phyloP scores from a whole-genome alignment of 768 basidiomycete species.

The Amanita pallidorosea region DNA sequence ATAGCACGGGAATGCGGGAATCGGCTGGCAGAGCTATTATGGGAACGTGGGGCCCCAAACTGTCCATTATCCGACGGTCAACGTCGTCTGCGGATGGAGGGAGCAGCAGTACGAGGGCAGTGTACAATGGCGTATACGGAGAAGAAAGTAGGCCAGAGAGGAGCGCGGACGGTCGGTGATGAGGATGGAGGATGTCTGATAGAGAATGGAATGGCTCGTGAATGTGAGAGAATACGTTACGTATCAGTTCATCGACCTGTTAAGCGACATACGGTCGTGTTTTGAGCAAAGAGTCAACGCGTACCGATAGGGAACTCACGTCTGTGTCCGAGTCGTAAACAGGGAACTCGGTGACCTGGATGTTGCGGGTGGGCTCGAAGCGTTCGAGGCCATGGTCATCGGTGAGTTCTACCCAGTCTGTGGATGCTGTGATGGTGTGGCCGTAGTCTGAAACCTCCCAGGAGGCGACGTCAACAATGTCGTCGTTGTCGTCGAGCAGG shows the following conservation, averaged over 20 bases:
- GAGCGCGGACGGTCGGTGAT: slow-evolving; percentile 37
- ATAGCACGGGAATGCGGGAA: slow-evolving; percentile 17
- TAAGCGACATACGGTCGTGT: slow-evolving; percentile 1
- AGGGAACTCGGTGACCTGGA: slow-evolving; percentile 47
- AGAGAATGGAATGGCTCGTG: slow-evolving; percentile 47
- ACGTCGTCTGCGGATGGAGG: slow-evolving; percentile 23
- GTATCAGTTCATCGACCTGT: slow-evolving; percentile 23
- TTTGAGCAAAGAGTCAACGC: background rate
- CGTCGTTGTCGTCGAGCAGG: slow-evolving; percentile 55
- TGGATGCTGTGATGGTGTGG: slow-evolving; percentile 45
- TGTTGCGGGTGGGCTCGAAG: slow-evolving; percentile 52
- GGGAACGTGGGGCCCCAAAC: slow-evolving; percentile 43
- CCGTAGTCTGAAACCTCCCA: slow-evolving; percentile 37
- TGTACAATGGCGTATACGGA: slow-evolving; percentile 46
- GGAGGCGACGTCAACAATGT: slow-evolving; percentile 49
- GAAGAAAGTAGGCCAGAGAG: slow-evolving; percentile 48
- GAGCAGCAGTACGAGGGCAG: slow-evolving; percentile 45
- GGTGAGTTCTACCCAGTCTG: slow-evolving; percentile 61
- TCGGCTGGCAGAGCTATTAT: slow-evolving; percentile 39
- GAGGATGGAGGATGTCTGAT: slow-evolving; percentile 41
- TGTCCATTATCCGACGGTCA: slow-evolving; percentile 35
- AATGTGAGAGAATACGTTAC: slow-evolving; percentile 28
- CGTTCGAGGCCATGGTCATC: slow-evolving; percentile 57
- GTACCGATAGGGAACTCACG: slow-evolving; percentile 23
- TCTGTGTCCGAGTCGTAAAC: slow-evolving; percentile 31